phyloP scores from a whole-genome alignment of 2,329 filamentous ascomycete species.

The Aspergillus sp. region DNA sequence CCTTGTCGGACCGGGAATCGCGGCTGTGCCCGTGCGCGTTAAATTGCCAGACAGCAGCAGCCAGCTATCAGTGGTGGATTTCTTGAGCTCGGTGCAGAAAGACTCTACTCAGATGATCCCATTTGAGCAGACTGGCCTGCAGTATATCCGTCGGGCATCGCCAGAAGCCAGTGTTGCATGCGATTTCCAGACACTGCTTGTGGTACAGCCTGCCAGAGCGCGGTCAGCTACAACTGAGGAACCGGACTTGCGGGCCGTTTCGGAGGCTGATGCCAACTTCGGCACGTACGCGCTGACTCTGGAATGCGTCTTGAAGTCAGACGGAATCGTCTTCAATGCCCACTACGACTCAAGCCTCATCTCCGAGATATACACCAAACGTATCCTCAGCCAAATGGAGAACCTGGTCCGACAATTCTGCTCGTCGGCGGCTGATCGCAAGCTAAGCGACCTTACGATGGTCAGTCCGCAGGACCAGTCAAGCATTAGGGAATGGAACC shows the following conservation, averaged over 20 bases:
- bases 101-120: not conserved
- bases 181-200: not conserved
- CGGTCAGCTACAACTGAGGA: not conserved
- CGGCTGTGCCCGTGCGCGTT: slow-evolving; percentile 5
- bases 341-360: slow-evolving; percentile 8
- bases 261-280: slow-evolving; percentile 5
- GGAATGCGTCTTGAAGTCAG: slow-evolving; percentile 4
- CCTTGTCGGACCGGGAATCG: slow-evolving; percentile 5
- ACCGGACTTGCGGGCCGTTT: slow-evolving; percentile 4
- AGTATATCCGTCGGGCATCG: not conserved
- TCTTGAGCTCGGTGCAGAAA: slow-evolving; percentile 3
- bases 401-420: slow-evolving; percentile 6
- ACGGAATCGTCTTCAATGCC: slow-evolving; percentile 3
- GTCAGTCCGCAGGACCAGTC: slow-evolving; percentile 2
- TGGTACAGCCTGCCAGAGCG: slow-evolving; percentile 2
- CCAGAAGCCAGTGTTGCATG: not conserved
- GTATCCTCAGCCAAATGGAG: slow-evolving; percentile 6
- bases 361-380: slow-evolving; percentile 1
- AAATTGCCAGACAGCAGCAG: not conserved
- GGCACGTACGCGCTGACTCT: slow-evolving; percentile 7
- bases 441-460: slow-evolving; percentile 4
- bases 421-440: slow-evolving; percentile 1
- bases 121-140: not conserved
- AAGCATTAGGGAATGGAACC: slow-evolving; percentile 1
- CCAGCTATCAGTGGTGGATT: slow-evolving; percentile 1